Evolutionary conservation across 345 rosid genomes (phyloP).

Genomic region (Iberis pinnata): DNA sequence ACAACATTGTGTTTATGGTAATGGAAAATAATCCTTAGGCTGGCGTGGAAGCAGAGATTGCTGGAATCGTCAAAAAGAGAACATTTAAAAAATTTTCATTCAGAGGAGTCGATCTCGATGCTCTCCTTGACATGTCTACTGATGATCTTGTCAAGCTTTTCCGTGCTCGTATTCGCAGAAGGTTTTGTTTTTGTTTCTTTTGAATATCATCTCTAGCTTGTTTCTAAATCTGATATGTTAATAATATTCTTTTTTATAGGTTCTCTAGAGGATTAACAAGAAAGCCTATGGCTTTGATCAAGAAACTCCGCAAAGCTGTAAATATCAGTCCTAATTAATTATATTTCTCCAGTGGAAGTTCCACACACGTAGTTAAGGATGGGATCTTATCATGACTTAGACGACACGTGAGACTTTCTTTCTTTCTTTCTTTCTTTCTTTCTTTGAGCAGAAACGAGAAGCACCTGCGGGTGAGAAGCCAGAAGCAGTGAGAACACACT

Average conservation of each 20-base stretch:
- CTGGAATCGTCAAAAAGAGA: conserved; percentile 52
- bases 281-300: conserved; percentile 59
- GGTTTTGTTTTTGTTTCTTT: conserved; percentile 24
- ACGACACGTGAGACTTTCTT: not conserved
- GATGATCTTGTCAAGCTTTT: conserved; percentile 61
- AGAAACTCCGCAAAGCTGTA: conserved; percentile 57
- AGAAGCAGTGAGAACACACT: conserved; percentile 57
- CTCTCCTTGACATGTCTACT: conserved; percentile 38
- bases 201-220: not conserved
- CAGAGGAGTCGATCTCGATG: conserved; percentile 63
- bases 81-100: conserved; percentile 68
- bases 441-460: conserved; percentile 56
- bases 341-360: no score
- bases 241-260: conserved; percentile 24
- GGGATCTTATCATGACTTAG: no score
- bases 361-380: no score
- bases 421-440: no score
- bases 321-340: no score
- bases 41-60: conserved; percentile 36
- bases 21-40: conserved; percentile 33
- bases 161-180: conserved; percentile 56
- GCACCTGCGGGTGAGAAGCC: conserved; percentile 75
- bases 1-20: not conserved
- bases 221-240: not conserved
- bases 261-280: conserved; percentile 61